A percentile compares a stretch with the other conserved stretches of the same genome.
Conservation (phyloP, 176 grass and related monocot genomes). For the Aegilops sharonensis region DNA sequence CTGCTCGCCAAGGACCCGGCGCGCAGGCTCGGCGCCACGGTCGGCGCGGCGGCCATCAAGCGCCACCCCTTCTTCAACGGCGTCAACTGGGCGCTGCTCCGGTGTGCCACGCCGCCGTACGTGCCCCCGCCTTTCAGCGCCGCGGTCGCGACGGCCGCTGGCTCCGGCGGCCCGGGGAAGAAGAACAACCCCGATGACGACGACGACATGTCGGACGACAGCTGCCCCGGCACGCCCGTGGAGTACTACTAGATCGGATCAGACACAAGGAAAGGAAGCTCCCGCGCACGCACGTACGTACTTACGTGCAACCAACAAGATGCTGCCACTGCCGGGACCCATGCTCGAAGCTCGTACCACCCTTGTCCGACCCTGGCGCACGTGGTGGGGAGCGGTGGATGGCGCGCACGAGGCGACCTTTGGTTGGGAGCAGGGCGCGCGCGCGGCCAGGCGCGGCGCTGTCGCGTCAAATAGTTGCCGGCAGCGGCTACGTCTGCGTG, state of each 20-base stretch:
- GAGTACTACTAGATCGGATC: conserved; percentile 57
- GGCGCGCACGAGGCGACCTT: conserved; percentile 26
- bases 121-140: conserved; percentile 54
- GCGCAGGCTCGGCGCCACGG: conserved; percentile 56
- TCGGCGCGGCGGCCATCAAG: conserved; percentile 84
- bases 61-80: conserved; percentile 74
- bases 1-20: conserved; percentile 83
- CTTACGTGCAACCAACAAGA: background rate
- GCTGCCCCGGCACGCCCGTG: conserved; percentile 66
- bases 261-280: conserved; percentile 8
- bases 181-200: conserved; percentile 1
- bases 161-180: background rate
- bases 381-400: conserved; percentile 26
- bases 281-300: background rate
- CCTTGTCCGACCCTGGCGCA: conserved; percentile 8
- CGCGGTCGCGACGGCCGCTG: too few species aligned
- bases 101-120: conserved; percentile 64
- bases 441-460: conserved; percentile 4
- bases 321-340: conserved; percentile 13
- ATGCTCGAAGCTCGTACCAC: background rate
- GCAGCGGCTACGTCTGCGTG: background rate
- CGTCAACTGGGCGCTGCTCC: conserved; percentile 88
- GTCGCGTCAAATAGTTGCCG: conserved; percentile 41
- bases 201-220: conserved; percentile 52
- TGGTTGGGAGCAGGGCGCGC: background rate